phyloP scores from a whole-genome alignment of 2,329 filamentous ascomycete species.

The Coniella vitis region DNA sequence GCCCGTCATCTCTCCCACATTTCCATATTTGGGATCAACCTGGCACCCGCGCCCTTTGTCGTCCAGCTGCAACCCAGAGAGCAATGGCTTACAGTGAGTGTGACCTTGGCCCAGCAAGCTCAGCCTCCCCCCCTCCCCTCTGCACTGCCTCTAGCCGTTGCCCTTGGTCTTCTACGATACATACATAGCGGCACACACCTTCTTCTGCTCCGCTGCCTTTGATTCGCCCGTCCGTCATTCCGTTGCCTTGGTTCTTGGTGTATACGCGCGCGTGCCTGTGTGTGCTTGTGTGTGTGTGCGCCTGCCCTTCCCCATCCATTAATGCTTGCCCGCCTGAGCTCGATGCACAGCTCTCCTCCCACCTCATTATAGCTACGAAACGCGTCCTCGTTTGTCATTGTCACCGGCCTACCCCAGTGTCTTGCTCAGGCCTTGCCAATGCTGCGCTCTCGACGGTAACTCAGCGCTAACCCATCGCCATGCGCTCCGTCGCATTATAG shows the following conservation, averaged over 20 bases:
- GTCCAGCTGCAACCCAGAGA: background rate
- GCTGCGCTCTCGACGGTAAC: too few species aligned
- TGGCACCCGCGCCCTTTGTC: background rate
- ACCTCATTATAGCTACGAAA: too few species aligned
- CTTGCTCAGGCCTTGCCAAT: background rate
- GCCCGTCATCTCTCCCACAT: too few species aligned
- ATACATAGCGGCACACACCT: too few species aligned
- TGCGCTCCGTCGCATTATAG: constrained; percentile 12
- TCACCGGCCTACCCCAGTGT: too few species aligned
- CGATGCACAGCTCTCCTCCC: background rate
- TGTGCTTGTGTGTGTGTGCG: background rate
- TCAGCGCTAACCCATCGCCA: constrained; percentile 9
- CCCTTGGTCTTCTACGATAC: too few species aligned
- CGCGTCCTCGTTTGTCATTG: too few species aligned
- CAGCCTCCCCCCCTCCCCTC: background rate
- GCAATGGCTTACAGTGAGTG: constrained; percentile 16
- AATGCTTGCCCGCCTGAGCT: background rate
- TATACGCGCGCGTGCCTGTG: too few species aligned
- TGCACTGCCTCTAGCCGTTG: background rate
- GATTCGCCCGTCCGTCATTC: background rate
- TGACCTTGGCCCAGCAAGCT: background rate
- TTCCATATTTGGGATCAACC: background rate
- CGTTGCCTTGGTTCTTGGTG: too few species aligned
- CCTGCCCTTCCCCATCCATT: background rate
- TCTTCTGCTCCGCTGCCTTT: background rate